Evolutionary conservation across 192 early-diverging fungal genomes (phyloP).

Genomic region (Cladochytrium replicatum): DNA sequence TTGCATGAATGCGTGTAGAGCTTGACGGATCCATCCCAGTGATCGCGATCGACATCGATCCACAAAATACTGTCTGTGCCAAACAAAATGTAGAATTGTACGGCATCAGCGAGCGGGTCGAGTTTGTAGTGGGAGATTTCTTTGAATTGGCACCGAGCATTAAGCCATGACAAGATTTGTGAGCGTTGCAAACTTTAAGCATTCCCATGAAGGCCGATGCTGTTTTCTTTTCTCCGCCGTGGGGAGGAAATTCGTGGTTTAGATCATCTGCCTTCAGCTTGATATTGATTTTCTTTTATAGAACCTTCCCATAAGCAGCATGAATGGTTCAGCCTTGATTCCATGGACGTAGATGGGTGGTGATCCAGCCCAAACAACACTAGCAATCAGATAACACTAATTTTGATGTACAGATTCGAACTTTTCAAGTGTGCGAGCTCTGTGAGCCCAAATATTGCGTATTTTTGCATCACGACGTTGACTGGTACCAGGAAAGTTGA

Average conservation of each 20-base stretch:
- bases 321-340: constrained; percentile 47
- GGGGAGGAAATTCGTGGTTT: constrained; percentile 58
- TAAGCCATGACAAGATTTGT: constrained; percentile 20
- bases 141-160: constrained; percentile 58
- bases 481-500: constrained; percentile 59
- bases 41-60: constrained; percentile 88
- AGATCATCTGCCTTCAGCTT: neutral
- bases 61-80: constrained; percentile 66
- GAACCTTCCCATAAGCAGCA: no score
- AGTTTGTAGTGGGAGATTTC: constrained; percentile 88
- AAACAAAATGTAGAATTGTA: constrained; percentile 80
- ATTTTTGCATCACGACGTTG: constrained; percentile 78
- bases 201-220: constrained; percentile 56
- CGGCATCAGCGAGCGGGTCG: constrained; percentile 81
- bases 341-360: constrained; percentile 65
- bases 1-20: constrained; percentile 9
- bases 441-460: constrained; percentile 69
- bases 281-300: neutral
- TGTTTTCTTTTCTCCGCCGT: constrained; percentile 93
- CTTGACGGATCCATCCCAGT: constrained; percentile 33
- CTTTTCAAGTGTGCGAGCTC: constrained; percentile 51
- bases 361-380: constrained; percentile 26
- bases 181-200: neutral
- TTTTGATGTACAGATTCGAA: constrained; percentile 32
- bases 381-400: no score